Conservation (phyloP, 495 filamentous ascomycete species). For the Corynascus novoguineensis region DNA sequence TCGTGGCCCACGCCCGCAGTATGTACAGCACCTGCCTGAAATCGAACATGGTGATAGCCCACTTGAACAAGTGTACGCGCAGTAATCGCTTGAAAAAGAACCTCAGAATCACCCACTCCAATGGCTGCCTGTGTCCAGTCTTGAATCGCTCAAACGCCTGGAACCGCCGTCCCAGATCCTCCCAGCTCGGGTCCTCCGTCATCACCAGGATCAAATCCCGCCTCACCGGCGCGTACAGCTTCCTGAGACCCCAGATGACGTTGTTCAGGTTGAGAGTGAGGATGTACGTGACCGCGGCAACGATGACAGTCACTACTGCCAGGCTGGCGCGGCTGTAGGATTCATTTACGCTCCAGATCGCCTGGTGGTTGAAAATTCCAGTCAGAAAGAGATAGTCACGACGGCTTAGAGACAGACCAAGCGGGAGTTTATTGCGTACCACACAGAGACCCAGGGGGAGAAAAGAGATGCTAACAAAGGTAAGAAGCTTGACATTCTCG, state of each 20-base stretch:
- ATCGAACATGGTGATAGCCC: neutral
- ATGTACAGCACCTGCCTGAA: too few species aligned
- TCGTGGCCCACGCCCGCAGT: too few species aligned
- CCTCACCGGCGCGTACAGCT: neutral
- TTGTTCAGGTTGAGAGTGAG: conserved; percentile 15
- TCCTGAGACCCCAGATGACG: neutral
- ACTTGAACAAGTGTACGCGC: neutral
- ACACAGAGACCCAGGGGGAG: conserved; percentile 32
- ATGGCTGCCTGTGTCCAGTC: neutral
- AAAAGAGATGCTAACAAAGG: conserved; percentile 36
- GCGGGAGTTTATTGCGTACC: neutral
- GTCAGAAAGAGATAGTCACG: too few species aligned
- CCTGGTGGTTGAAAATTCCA: neutral
- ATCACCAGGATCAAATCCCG: neutral
- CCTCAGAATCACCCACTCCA: neutral
- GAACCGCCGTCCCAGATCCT: neutral
- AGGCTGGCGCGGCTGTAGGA: conserved; percentile 3
- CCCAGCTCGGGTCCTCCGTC: neutral
- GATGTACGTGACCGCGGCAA: conserved; percentile 2
- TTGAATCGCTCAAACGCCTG: neutral
- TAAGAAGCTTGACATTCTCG: conserved; percentile 36
- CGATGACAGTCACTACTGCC: conserved; percentile 1
- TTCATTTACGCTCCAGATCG: conserved; percentile 19
- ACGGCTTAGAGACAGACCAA: too few species aligned
- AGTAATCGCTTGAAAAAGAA: neutral